Evolutionary conservation across 305 asterid genomes (phyloP).

Genomic region (Rubia peregrina): DNA sequence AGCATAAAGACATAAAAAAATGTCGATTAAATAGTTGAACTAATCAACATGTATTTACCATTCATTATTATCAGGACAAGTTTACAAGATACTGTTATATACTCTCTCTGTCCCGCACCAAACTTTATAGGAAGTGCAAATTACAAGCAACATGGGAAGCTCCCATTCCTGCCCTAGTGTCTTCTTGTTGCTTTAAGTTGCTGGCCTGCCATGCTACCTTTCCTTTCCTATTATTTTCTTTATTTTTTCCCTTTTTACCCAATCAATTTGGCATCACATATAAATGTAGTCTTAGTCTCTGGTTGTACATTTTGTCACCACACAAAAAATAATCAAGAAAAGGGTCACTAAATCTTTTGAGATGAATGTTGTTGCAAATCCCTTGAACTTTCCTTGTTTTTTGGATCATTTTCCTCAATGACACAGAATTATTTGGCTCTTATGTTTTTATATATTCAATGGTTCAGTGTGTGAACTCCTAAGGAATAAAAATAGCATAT

Average conservation of each 20-base stretch:
- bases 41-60: not conserved
- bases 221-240: slow-evolving; percentile 9
- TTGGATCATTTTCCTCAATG: slow-evolving; percentile 2
- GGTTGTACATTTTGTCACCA: not conserved
- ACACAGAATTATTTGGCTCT: not conserved
- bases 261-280: not conserved
- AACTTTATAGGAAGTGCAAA: slow-evolving; percentile 1
- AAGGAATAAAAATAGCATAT: slow-evolving; percentile 4
- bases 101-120: no score
- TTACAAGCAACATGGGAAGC: slow-evolving; percentile 21
- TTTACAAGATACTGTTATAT: no score
- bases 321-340: not conserved
- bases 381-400: not conserved
- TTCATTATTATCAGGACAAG: no score
- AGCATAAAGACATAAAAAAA: no score
- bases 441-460: not conserved
- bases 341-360: not conserved
- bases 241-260: slow-evolving; percentile 1
- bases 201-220: slow-evolving; percentile 19
- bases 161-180: slow-evolving; percentile 15
- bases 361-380: slow-evolving; percentile 10
- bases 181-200: slow-evolving; percentile 24
- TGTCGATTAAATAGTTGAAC: no score
- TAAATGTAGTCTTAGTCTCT: not conserved
- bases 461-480: not conserved